Base-by-base conservation (phyloP, 2,329 filamentous ascomycete genomes). In the Penicillium sp. region DNA sequence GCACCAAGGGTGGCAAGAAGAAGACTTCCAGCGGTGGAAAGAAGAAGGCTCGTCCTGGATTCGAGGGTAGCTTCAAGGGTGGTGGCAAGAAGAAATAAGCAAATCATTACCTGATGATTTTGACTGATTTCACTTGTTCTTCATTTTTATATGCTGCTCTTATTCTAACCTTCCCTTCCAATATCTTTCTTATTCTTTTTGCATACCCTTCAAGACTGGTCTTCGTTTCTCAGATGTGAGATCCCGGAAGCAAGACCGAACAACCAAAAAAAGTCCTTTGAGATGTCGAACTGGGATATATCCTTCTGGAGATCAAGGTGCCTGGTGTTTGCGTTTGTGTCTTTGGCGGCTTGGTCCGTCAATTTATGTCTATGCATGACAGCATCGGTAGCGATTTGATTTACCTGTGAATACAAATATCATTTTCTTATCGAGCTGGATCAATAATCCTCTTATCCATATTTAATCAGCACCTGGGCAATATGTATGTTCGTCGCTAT, bases 31-130 rank as follows among this genome's bases (percentile, higher is more conserved):
- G 54, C 13, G 66, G 72, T 59, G 63, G 73, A 64, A 65, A 80
- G 73, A 68, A 75, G 57, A 86, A 83, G 66, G 81, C 79, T 55
- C 78, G 83, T 53, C 84, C 88, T 11, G 87, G 87, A 2, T 90
- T 90, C 59, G 88, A 90, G 70, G 87, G 87, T 4, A 88, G 88
- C 57, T 88, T 93, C 68, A 83, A 81, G 82, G 64, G 72, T 67
- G 72, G 71, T 14, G 71, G 67, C 16, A 75, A 75, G 68, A 77
- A 75, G 66, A 74, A 75, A 69, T 74, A 62, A 69, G 31, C 38
- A 27, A 50, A 47, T 45, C 41, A 42, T 21, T 42, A 24, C 22
- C 5, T 22, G 6, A 24, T 39, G 46, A 40, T 32, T 50, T 50
- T 40, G 31, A 29, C 14, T 49, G 4, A 44, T 34, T 41, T 50